A percentile compares a stretch with the other conserved stretches of the same genome.
These are phyloP conservation scores for Globisporangium paroecandrum DNA, from an alignment of 352 stramenopile genomes.

Conservation along the genomic window DNA sequence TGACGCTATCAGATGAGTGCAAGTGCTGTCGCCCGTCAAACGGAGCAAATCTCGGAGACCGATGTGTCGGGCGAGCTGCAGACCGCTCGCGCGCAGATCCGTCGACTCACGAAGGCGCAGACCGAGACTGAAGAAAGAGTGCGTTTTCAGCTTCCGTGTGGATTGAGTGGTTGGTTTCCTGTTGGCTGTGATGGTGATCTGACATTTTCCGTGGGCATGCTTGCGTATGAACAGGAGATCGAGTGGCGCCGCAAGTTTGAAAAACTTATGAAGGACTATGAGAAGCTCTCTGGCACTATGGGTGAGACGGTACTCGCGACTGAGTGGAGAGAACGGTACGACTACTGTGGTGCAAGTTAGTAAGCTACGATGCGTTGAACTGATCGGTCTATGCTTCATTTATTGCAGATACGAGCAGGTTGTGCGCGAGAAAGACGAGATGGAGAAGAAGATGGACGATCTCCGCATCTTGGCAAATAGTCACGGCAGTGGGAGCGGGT, in stretches of 20 bases:
- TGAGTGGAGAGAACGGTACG: slow-evolving; percentile 76
- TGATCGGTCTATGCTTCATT: neutral
- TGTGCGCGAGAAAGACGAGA: slow-evolving; percentile 67
- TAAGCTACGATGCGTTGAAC: neutral
- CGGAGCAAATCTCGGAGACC: slow-evolving; percentile 73
- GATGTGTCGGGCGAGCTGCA: slow-evolving; percentile 73
- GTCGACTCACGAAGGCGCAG: slow-evolving; percentile 71
- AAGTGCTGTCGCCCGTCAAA: slow-evolving; percentile 69
- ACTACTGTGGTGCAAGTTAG: neutral
- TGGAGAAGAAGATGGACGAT: slow-evolving; percentile 74
- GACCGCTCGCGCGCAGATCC: slow-evolving; percentile 66
- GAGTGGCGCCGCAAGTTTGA: slow-evolving; percentile 85
- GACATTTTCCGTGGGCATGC: neutral
- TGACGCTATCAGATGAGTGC: slow-evolving; percentile 58
- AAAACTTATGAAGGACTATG: slow-evolving; percentile 81
- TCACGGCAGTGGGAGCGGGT: slow-evolving; percentile 22
- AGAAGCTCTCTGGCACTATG: slow-evolving; percentile 85
- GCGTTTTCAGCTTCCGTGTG: slow-evolving; percentile 1
- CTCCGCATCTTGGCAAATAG: slow-evolving; percentile 42
- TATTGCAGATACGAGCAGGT: slow-evolving; percentile 64
- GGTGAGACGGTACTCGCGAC: slow-evolving; percentile 80
- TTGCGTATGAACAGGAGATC: slow-evolving; percentile 38
- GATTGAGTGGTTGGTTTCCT: too few relatives aligned
- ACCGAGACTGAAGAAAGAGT: slow-evolving; percentile 74
- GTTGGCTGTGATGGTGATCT: neutral